Conservation (phyloP, 1,284 basidiomycete genomes). For the Rhodotorula sp. region DNA sequence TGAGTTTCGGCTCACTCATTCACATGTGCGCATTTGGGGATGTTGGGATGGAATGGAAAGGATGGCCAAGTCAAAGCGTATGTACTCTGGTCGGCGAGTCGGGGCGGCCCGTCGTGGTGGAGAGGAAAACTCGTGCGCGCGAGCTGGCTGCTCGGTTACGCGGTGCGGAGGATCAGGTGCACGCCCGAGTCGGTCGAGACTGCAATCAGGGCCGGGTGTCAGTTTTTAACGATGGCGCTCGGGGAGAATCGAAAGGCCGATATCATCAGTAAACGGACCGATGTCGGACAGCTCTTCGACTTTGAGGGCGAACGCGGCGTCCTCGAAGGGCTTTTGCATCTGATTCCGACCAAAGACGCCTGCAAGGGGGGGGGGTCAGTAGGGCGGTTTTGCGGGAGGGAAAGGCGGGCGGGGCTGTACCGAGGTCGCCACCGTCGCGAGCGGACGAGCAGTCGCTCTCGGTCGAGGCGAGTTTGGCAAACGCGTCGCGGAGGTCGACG, state of each 20-base stretch:
- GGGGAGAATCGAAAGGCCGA: not conserved
- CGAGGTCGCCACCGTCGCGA: slow-evolving; percentile 74
- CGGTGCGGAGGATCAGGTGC: slow-evolving; percentile 88
- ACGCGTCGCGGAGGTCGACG: slow-evolving; percentile 54
- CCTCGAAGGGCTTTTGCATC: slow-evolving; percentile 99
- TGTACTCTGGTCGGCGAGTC: too few species aligned
- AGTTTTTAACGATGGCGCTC: not conserved
- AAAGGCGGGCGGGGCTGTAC: too few species aligned
- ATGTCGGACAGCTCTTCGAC: slow-evolving; percentile 83
- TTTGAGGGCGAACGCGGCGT: slow-evolving; percentile 75
- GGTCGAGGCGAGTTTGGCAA: slow-evolving; percentile 67
- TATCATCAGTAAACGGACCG: not conserved
- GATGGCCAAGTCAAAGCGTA: not conserved
- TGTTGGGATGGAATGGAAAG: not conserved
- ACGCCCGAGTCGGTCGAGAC: slow-evolving; percentile 94
- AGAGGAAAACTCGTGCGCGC: too few species aligned
- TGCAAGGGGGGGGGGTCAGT: slow-evolving; percentile 8
- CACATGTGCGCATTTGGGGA: too few species aligned
- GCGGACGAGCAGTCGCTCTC: slow-evolving; percentile 89
- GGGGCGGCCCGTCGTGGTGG: not conserved
- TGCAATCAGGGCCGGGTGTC: not conserved
- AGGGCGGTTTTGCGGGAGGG: not conserved
- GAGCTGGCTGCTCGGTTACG: slow-evolving; percentile 51
- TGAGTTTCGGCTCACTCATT: not conserved
- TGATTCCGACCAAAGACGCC: slow-evolving; percentile 77